Conservation (phyloP, 495 filamentous ascomycete genomes). For the Penicillium longicatenatum region DNA sequence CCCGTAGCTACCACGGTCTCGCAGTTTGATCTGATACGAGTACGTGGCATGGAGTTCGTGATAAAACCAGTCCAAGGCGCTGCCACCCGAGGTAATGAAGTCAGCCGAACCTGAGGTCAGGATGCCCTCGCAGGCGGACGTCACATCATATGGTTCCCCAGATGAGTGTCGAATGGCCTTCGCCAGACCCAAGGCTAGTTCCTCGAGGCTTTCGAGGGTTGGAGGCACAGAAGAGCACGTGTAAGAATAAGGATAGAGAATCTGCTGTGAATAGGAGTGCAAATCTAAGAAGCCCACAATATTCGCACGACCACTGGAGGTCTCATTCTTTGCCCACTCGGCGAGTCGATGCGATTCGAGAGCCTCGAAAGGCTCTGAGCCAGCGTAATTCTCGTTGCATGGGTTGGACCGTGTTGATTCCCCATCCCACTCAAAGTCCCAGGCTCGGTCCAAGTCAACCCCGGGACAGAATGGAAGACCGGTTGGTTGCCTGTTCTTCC, state of each 20-base stretch:
- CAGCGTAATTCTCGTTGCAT: slow-evolving; percentile 90
- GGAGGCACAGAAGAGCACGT: slow-evolving; percentile 77
- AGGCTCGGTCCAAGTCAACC: slow-evolving; percentile 85
- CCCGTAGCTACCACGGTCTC: slow-evolving; percentile 93
- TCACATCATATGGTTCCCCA: slow-evolving; percentile 75
- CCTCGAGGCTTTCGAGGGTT: slow-evolving; percentile 85
- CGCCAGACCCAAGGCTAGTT: slow-evolving; percentile 84
- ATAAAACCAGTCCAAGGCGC: slow-evolving; percentile 95
- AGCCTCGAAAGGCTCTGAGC: slow-evolving; percentile 80
- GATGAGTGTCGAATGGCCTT: slow-evolving; percentile 82
- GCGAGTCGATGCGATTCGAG: slow-evolving; percentile 75
- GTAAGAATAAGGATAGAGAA: slow-evolving; percentile 90
- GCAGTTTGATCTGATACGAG: slow-evolving; percentile 91
- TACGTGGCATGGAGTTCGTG: slow-evolving; percentile 80
- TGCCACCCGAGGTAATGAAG: slow-evolving; percentile 64
- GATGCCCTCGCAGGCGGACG: slow-evolving; percentile 87
- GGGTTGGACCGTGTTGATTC: slow-evolving; percentile 70
- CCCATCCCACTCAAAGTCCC: slow-evolving; percentile 81
- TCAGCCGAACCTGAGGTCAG: slow-evolving; percentile 46
- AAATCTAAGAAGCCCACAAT: slow-evolving; percentile 87
- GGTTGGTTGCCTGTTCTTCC: slow-evolving; percentile 89
- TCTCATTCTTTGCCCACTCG: slow-evolving; percentile 85
- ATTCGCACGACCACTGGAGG: slow-evolving; percentile 64
- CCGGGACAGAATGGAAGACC: slow-evolving; percentile 81
- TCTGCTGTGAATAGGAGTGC: slow-evolving; percentile 94